phyloP scores from a whole-genome alignment of 2,329 filamentous ascomycete species.

The Aspergillus sp. region DNA sequence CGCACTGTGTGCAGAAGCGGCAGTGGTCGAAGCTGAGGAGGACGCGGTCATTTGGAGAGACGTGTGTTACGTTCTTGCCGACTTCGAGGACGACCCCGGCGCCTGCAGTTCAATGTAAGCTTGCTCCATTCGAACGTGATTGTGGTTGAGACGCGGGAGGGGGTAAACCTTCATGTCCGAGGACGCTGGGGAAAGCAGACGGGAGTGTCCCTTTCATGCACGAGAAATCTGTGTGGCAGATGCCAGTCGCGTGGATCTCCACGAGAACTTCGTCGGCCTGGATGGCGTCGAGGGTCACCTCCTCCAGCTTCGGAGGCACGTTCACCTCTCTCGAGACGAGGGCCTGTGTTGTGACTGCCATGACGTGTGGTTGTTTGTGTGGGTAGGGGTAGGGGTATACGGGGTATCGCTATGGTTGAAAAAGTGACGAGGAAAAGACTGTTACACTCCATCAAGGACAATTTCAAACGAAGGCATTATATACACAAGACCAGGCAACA shows the following conservation, averaged over 20 bases:
- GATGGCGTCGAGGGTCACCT: constrained; percentile 8
- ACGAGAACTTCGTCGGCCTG: constrained; percentile 35
- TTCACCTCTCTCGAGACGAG: constrained; percentile 14
- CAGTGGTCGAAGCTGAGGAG: constrained; percentile 30
- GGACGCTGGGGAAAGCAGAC: constrained; percentile 19
- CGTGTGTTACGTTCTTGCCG: constrained; percentile 48
- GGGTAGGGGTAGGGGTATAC: not conserved
- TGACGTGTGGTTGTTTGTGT: not conserved
- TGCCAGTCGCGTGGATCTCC: constrained; percentile 38
- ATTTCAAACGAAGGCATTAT: not conserved
- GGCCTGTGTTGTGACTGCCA: constrained; percentile 12
- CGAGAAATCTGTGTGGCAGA: constrained; percentile 42
- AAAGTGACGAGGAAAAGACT: not conserved
- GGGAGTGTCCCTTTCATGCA: constrained; percentile 30
- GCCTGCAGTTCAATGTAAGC: constrained; percentile 35
- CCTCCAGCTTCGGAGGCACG: constrained; percentile 9
- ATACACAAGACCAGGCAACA: not conserved
- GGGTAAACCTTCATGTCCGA: constrained; percentile 27
- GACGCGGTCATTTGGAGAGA: constrained; percentile 51
- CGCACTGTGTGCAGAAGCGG: constrained; percentile 23
- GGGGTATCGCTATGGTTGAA: not conserved
- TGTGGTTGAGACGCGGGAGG: too few species aligned
- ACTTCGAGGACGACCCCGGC: constrained; percentile 55
- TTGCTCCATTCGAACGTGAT: too few species aligned
- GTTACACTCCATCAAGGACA: not conserved